A percentile compares a stretch with the other conserved stretches of the same genome.
Conservation (phyloP, 306 rosid genomes). For the Cicer arietinum region DNA sequence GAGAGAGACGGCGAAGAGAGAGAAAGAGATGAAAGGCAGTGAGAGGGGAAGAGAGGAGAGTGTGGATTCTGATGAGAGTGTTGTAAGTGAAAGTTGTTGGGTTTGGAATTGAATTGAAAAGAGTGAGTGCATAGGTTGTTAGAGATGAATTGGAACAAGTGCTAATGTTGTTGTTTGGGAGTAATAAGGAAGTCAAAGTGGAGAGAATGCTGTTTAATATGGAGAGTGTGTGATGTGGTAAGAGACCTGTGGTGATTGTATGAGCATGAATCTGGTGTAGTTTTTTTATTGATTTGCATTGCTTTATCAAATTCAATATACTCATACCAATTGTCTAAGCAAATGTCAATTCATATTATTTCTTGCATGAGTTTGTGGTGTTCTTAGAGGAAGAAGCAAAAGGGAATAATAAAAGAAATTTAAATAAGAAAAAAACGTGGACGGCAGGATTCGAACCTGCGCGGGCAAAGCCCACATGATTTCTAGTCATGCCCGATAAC, state of each 20-base stretch:
- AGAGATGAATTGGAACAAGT: background rate
- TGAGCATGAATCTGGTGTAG: slow-evolving; percentile 63
- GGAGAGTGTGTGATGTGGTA: slow-evolving; percentile 29
- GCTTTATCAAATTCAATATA: slow-evolving; percentile 38
- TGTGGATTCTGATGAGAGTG: slow-evolving; percentile 70
- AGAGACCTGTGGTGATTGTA: slow-evolving; percentile 52
- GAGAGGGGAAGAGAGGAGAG: slow-evolving; percentile 61
- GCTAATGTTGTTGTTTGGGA: background rate
- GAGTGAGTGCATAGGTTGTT: slow-evolving; percentile 51
- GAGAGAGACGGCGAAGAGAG: slow-evolving; percentile 58
- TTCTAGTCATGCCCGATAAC: slow-evolving; percentile 87
- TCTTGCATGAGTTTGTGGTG: background rate
- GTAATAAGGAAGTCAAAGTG: slow-evolving; percentile 48
- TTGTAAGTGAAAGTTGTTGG: slow-evolving; percentile 73
- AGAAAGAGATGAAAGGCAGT: slow-evolving; percentile 57
- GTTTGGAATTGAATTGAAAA: slow-evolving; percentile 61
- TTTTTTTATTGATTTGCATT: slow-evolving; percentile 58
- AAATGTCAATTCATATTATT: background rate
- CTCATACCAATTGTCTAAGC: background rate
- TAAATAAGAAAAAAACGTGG: slow-evolving; percentile 19
- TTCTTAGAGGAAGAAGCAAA: background rate
- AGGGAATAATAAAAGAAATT: too few relatives aligned
- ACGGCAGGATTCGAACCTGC: slow-evolving; percentile 84
- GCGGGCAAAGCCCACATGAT: slow-evolving; percentile 80
- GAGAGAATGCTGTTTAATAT: slow-evolving; percentile 51